Evolutionary conservation across 345 rosid genomes (phyloP).

Genomic region (Aurinia saxatilis): DNA sequence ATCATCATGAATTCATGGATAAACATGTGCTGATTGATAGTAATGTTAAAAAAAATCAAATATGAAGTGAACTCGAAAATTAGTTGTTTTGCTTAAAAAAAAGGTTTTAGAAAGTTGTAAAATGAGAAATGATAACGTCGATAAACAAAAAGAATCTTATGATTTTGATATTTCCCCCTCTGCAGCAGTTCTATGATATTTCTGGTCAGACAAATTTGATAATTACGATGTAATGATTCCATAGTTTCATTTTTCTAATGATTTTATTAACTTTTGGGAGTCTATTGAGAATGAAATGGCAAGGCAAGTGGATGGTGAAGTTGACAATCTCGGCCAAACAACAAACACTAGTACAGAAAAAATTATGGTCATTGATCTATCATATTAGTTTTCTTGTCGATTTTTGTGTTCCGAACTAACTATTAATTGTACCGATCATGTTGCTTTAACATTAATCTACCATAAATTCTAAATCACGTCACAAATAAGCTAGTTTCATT

Average conservation of each 20-base stretch:
- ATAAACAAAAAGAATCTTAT: not conserved
- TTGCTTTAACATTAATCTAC: conserved; percentile 9
- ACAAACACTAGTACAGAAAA: not conserved
- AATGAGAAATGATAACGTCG: not conserved
- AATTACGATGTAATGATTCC: not conserved
- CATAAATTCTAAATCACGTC: conserved; percentile 4
- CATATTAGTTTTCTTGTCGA: not conserved
- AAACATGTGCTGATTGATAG: too few species aligned
- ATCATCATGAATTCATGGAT: too few species aligned
- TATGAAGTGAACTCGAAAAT: not conserved
- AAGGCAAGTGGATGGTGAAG: conserved; percentile 13
- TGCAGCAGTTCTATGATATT: too few species aligned
- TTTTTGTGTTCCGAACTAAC: not conserved
- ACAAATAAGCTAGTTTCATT: not conserved
- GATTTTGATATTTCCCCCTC: conserved; percentile 8
- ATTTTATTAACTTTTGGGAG: conserved; percentile 2
- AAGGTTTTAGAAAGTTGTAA: not conserved
- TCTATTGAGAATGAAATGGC: conserved; percentile 13
- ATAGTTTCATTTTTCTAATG: not conserved
- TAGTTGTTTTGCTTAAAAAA: too few species aligned
- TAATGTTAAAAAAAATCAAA: too few species aligned
- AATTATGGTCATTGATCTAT: not conserved
- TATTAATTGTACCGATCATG: not conserved
- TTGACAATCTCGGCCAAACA: conserved; percentile 13
- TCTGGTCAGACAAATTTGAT: not conserved